Evolutionary conservation across 1,284 basidiomycete species (phyloP), one percentile per base, ranked within the genome.

Genomic region (Irpex lacteus): DNA sequence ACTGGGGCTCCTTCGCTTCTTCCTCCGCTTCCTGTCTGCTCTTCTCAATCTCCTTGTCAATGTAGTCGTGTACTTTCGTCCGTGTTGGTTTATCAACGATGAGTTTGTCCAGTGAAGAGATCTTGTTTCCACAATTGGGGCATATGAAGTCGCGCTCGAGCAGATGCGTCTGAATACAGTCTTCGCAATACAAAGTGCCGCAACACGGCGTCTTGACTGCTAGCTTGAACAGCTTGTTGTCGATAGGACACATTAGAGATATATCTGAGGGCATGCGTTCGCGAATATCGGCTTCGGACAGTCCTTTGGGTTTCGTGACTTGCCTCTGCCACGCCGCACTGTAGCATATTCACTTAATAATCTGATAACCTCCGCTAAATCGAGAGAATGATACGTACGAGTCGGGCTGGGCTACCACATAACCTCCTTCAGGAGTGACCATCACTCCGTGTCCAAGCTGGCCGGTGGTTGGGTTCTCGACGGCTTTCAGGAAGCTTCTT

Each of bases 401-500:
- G 77, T 98, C 96, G 0, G 96, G 95, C 70, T 96, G 91, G 0
- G 96, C 96, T 57, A 96, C 92, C 9, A 98, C 96, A 77, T 96
- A 98, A 57, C 95, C 94, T 68, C 96, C 96, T 73, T 98, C 96
- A 1, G 96, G 94, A 1, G 96, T 98, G 66, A 98, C 91, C 96
- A 98, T 98, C 60, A 98, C 89, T 57, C 95, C 95, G 70, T 89
- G 88, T 1, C 86, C 85, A 37, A 93, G 82, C 62, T 90, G 88
- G 40, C 87, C 89, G 63, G 83, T 86, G 32, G 83, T 85, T 2
- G 95, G 93, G 66, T 91, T 92, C 67, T 98, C 96, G 21, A 99
- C 95, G 1, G 95, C 93, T 78, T 98, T 97, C 61, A 99, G 82
- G 86, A 99, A 98, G 72, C 94, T 97, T 68, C 96, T 89, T 7